These are phyloP conservation scores for Erigeron canadensis DNA, from an alignment of 129 eudicot species.

Conservation along the genomic window DNA sequence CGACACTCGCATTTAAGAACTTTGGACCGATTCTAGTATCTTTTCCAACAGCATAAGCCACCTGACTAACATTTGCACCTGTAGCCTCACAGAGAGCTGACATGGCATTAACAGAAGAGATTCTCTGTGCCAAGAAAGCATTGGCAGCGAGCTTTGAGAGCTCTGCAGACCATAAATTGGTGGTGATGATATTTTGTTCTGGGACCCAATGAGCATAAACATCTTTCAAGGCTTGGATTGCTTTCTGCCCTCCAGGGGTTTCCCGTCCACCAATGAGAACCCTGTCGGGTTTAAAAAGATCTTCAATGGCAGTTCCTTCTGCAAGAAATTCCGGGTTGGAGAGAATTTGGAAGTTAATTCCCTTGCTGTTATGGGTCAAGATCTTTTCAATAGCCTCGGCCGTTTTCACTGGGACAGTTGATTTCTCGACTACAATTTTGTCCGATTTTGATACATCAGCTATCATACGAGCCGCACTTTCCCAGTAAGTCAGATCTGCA, in stretches of 20 bases:
- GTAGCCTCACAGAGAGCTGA: constrained; percentile 92
- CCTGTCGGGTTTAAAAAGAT: constrained; percentile 81
- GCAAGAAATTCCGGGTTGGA: constrained; percentile 93
- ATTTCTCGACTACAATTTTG: constrained; percentile 84
- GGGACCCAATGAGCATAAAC: constrained; percentile 94
- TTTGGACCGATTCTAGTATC: constrained; percentile 87
- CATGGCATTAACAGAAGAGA: constrained; percentile 93
- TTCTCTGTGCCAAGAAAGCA: constrained; percentile 86
- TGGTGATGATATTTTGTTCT: constrained; percentile 66
- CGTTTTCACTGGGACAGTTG: constrained; percentile 91
- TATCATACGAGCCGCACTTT: constrained; percentile 92
- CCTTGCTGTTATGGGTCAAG: constrained; percentile 87
- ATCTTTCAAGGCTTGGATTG: constrained; percentile 61
- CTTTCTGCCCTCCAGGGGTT: constrained; percentile 86
- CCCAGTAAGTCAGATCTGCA: constrained; percentile 90
- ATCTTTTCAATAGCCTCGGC: constrained; percentile 94
- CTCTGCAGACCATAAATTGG: constrained; percentile 94
- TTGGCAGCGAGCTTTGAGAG: constrained; percentile 95
- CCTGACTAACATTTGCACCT: constrained; percentile 75
- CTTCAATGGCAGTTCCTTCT: constrained; percentile 84
- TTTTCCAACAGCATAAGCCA: constrained; percentile 77
- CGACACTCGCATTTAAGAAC: constrained; percentile 82
- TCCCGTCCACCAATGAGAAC: constrained; percentile 91
- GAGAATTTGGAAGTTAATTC: constrained; percentile 79
- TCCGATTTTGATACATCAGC: constrained; percentile 86